phyloP scores from a whole-genome alignment of 768 basidiomycete genomes.

The Lentinula sp. region DNA sequence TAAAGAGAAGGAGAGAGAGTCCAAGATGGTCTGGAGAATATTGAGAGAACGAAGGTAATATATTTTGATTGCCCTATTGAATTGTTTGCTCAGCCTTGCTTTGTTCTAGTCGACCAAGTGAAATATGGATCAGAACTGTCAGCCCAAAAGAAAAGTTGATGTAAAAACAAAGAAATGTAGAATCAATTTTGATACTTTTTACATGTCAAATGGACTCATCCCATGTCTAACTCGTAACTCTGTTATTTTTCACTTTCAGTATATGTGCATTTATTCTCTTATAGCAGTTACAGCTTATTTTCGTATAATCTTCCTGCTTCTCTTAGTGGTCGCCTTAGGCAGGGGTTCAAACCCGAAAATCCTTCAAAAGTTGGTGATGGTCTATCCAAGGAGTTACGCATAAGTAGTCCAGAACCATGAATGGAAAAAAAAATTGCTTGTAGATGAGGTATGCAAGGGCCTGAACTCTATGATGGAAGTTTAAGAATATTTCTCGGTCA shows the following conservation, averaged over 20 bases:
- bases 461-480: no score
- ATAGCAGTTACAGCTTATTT: not conserved
- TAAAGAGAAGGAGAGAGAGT: constrained; percentile 31
- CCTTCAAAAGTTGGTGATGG: no score
- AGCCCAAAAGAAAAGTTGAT: constrained; percentile 58
- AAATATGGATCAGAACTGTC: constrained; percentile 68
- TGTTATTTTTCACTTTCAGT: not conserved
- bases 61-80: constrained; percentile 3
- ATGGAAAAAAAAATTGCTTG: no score
- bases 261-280: not conserved
- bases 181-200: not conserved
- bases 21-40: constrained; percentile 60
- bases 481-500: no score
- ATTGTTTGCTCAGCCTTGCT: constrained; percentile 24
- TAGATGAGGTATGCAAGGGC: no score
- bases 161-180: constrained; percentile 16
- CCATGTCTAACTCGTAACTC: not conserved
- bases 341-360: no score
- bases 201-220: not conserved
- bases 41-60: constrained; percentile 75
- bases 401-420: no score
- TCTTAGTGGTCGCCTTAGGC: no score
- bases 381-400: no score
- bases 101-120: constrained; percentile 55
- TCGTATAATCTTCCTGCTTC: not conserved